A percentile compares a stretch with the other conserved stretches of the same genome.
Evolutionary conservation across 164 flowering plant genomes (phyloP).

Genomic region (Kingdonia uniflora): DNA sequence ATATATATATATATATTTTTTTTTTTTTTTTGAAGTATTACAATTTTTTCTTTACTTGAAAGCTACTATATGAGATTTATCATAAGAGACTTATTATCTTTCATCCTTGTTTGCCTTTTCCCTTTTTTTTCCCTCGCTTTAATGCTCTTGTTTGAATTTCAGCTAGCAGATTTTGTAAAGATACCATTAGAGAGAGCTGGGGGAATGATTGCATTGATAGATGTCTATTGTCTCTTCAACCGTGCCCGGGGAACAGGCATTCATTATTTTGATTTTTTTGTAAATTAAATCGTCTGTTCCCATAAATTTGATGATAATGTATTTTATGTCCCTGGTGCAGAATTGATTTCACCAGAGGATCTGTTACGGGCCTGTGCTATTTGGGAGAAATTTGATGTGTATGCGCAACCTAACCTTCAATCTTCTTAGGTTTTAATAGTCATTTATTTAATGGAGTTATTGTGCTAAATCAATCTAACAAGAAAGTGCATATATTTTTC

Average conservation of each 20-base stretch:
- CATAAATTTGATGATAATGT: neutral
- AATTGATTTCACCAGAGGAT: slow-evolving; percentile 94
- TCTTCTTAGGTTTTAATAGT: slow-evolving; percentile 13
- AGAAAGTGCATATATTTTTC: too few relatives aligned
- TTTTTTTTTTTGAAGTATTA: neutral
- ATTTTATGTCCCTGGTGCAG: slow-evolving; percentile 29
- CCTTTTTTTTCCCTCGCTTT: neutral
- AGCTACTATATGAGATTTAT: too few relatives aligned
- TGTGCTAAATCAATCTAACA: slow-evolving; percentile 2
- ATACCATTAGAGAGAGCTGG: slow-evolving; percentile 84
- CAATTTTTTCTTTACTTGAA: too few relatives aligned
- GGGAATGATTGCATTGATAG: slow-evolving; percentile 88
- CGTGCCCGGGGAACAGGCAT: slow-evolving; percentile 97
- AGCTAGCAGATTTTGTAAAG: slow-evolving; percentile 97
- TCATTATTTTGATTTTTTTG: neutral
- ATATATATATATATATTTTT: too few relatives aligned
- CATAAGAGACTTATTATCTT: too few relatives aligned
- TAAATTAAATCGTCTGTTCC: neutral
- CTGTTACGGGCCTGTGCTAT: slow-evolving; percentile 86
- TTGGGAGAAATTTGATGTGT: slow-evolving; percentile 98
- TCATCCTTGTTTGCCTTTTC: too few relatives aligned
- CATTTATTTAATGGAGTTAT: slow-evolving; percentile 5
- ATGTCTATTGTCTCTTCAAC: slow-evolving; percentile 86
- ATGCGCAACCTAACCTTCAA: slow-evolving; percentile 25
- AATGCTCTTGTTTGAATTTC: slow-evolving; percentile 6